These are phyloP conservation scores for Triadica sebifera DNA, from an alignment of 345 rosid genomes.

Conservation along the genomic window DNA sequence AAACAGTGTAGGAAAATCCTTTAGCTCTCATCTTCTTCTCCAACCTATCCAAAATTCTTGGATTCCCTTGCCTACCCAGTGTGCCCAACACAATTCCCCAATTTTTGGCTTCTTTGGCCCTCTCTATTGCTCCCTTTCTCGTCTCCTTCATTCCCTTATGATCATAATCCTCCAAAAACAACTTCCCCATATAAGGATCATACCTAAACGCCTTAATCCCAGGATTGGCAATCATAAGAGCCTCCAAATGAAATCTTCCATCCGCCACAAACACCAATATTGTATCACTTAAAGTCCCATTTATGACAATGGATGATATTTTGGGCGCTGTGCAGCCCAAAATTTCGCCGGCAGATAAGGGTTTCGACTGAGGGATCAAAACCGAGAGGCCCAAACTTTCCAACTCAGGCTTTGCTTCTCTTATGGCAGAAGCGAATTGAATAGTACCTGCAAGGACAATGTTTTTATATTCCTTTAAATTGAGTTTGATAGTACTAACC, in stretches of 20 bases:
- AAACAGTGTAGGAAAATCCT: slow-evolving; percentile 52
- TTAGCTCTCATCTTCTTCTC: slow-evolving; percentile 72
- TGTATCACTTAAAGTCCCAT: slow-evolving; percentile 10
- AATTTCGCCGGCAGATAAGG: slow-evolving; percentile 83
- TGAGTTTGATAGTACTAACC: slow-evolving; percentile 50
- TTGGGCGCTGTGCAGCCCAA: slow-evolving; percentile 84
- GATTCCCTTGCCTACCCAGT: slow-evolving; percentile 93
- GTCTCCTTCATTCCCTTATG: slow-evolving; percentile 84
- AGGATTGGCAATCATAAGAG: slow-evolving; percentile 90
- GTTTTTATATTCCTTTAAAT: slow-evolving; percentile 32
- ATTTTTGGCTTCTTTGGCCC: slow-evolving; percentile 44
- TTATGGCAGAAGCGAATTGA: slow-evolving; percentile 80
- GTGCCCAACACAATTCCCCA: slow-evolving; percentile 95
- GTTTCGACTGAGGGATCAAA: slow-evolving; percentile 86
- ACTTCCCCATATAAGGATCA: slow-evolving; percentile 74
- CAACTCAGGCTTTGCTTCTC: slow-evolving; percentile 73
- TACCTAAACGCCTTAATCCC: slow-evolving; percentile 66
- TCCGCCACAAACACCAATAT: slow-evolving; percentile 78
- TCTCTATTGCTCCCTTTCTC: slow-evolving; percentile 54
- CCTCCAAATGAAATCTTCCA: slow-evolving; percentile 88
- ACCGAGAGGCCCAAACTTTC: slow-evolving; percentile 62
- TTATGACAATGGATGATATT: slow-evolving; percentile 20
- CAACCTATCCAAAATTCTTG: slow-evolving; percentile 66
- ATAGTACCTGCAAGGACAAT: slow-evolving; percentile 79
- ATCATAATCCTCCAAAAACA: slow-evolving; percentile 89